Evolutionary conservation across 164 flowering plant genomes (phyloP), one percentile per base, ranked within the genome.

Genomic region (Saururus chinensis): DNA sequence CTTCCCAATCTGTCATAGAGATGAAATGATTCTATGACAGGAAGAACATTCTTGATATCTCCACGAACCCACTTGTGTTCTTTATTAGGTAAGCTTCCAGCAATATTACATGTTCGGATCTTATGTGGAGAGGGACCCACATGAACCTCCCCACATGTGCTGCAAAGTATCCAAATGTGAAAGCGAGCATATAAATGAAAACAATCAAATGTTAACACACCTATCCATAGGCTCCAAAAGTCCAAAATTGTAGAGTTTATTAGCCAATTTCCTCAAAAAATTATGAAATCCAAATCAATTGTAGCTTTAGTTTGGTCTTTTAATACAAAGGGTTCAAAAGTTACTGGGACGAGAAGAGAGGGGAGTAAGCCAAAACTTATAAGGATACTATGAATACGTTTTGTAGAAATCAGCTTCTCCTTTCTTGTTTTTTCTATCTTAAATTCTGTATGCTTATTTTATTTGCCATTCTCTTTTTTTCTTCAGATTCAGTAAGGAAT

Each of bases 61-160:
- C 77, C 87, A 55, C 42, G 62, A 57, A 57, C 64, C 84, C 84
- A 81, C 19, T 20, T 63, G 56, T 81, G 84, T 62, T 76, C 77
- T 74, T 73, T 79, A 62, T 37, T 79, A 60, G 77, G 4, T 19
- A 51, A 64, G 61, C 82, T 76, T 19, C 76, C 73, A 19, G 63
- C 37, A 26, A 64, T 75, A 72, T 70, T 62, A 66, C 87, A 83
- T 26, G 81, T 72, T 56, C 68, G 77, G 30, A 83, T 79, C 61
- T 60, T 59, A 67, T 83, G 80, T 26, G 83, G 82, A 37, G 70
- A 55, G 53, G 64, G 53, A 22, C 87, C 83, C 25, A 83, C 75
- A 70, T 83, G 80, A 64, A 81, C 80, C 67, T 83, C 82, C 65
- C 76, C 80, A 63, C 83, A 83, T 42, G 71, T 9, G n/a, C 84